These are phyloP conservation scores for Solanum pinnatisectum DNA, from an alignment of 257 asterid genomes.

Conservation along the genomic window DNA sequence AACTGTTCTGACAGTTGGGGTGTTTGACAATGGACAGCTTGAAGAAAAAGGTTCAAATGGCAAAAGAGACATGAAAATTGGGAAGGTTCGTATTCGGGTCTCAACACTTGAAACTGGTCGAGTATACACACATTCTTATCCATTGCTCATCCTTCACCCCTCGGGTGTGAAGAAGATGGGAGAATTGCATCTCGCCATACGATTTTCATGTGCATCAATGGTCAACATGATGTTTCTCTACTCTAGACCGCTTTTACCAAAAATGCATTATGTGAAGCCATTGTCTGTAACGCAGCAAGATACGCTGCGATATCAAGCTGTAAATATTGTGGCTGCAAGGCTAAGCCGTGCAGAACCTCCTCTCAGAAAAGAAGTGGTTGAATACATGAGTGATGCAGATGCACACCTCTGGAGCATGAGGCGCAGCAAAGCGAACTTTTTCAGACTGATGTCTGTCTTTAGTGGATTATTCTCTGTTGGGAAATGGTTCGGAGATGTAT, in stretches of 20 bases:
- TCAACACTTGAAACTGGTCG: slow-evolving; percentile 81
- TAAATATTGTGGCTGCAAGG: slow-evolving; percentile 57
- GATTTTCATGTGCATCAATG: slow-evolving; percentile 71
- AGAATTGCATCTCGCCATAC: slow-evolving; percentile 81
- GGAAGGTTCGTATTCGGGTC: slow-evolving; percentile 76
- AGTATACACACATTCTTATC: slow-evolving; percentile 78
- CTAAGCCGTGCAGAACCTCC: slow-evolving; percentile 89
- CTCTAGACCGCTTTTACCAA: slow-evolving; percentile 68
- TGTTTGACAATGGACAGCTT: slow-evolving; percentile 58
- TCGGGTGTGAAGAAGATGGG: slow-evolving; percentile 95
- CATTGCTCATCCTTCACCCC: slow-evolving; percentile 66
- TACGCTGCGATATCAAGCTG: slow-evolving; percentile 73
- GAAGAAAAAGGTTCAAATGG: slow-evolving; percentile 35
- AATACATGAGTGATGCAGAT: slow-evolving; percentile 70
- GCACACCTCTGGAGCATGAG: slow-evolving; percentile 97
- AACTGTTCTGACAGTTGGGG: slow-evolving; percentile 82
- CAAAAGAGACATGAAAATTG: slow-evolving; percentile 48
- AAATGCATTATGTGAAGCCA: slow-evolving; percentile 81
- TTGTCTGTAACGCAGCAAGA: slow-evolving; percentile 56
- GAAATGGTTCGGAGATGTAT: slow-evolving; percentile 77
- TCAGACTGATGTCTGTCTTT: slow-evolving; percentile 57
- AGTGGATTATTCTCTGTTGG: slow-evolving; percentile 39
- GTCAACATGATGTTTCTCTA: slow-evolving; percentile 53
- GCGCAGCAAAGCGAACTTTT: slow-evolving; percentile 82
- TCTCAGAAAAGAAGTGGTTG: slow-evolving; percentile 65